Base-by-base conservation (phyloP, 2,329 filamentous ascomycete genomes). In the Penicillium palitans region DNA sequence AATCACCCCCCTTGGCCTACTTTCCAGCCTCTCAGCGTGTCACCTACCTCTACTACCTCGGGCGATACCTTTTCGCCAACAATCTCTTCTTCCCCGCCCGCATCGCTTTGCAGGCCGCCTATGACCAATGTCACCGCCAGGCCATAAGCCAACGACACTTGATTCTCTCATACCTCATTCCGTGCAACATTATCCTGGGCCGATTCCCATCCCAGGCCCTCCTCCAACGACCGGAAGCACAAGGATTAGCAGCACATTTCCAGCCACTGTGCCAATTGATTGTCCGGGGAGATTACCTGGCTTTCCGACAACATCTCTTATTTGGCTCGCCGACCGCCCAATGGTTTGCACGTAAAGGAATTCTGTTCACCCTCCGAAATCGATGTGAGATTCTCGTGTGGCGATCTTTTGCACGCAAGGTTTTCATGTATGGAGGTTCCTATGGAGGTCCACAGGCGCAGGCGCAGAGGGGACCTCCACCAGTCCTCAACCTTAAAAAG, bases 41-140 rank as follows among this genome's bases (percentile, higher is more conserved):
- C 51, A 96, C 92, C 4, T 98, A 93, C 68, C 87, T 98, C 15
- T 97, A 96, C 78, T 96, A 96, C 72, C 87, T 98, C 6, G 93
- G 93, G 19, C 88, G 92, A 58, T 97, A 93, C 76, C 87, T 93
- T 70, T 91, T 96, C 72, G 87, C 90, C 62, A 93, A 91, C 73
- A 89, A 87, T 65, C 88, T 96, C 71, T 96, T 91, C 74, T 86
- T 85, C 61, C 87, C 90, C 27, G 91, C 93, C 0, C 85, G 88
- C 52, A 80, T 86, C 49, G 91, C 89, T 37, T 80, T 97, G 7
- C 85, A 96, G 68, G 83, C 87, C 27, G 91, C 93, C 3, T 97
- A 96, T 74, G 78, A 87, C 51, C 88, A 96, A 74, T 90, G 90
- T 64, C 84, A 86, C 61, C 70, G 72, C n/a, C 73, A 76, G 55